Evolutionary conservation across 352 stramenopile species (phyloP).

Genomic region (Phytophthora macrochlamydospora): DNA sequence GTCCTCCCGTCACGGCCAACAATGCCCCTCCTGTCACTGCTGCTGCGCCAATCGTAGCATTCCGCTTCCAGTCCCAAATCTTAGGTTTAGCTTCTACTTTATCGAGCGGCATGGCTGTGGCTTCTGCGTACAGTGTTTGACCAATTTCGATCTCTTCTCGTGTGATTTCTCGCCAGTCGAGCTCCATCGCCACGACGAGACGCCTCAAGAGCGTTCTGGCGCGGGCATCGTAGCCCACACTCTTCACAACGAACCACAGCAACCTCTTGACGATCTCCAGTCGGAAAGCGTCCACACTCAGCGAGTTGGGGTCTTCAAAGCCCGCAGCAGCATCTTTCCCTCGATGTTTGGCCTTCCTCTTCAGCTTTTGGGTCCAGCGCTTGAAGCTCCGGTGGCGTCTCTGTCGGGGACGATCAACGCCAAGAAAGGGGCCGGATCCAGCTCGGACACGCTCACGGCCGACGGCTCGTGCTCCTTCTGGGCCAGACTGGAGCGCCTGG

Average conservation of each 20-base stretch:
- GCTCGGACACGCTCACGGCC: conserved; percentile 10
- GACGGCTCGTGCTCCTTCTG: conserved; percentile 29
- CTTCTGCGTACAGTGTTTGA: conserved; percentile 72
- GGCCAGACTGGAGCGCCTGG: conserved; percentile 22
- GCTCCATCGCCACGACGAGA: conserved; percentile 51
- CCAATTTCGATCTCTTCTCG: conserved; percentile 73
- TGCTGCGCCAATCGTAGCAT: conserved; percentile 69
- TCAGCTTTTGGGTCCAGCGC: conserved; percentile 34
- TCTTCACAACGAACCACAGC: conserved; percentile 83
- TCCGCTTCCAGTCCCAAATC: conserved; percentile 83
- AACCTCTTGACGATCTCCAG: conserved; percentile 65
- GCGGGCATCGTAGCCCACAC: conserved; percentile 80
- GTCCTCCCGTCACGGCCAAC: conserved; percentile 72
- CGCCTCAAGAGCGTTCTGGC: conserved; percentile 58
- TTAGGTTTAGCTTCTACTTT: conserved; percentile 61
- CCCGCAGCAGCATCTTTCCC: background rate
- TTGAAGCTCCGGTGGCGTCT: conserved; percentile 23
- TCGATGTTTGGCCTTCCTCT: conserved; percentile 28
- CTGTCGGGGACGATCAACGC: conserved; percentile 52
- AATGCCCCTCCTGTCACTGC: conserved; percentile 74
- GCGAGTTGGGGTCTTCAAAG: conserved; percentile 9
- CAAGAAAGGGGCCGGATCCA: conserved; percentile 71
- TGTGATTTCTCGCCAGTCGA: conserved; percentile 70
- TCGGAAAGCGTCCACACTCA: conserved; percentile 49
- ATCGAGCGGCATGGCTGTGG: conserved; percentile 72